Evolutionary conservation across 2,329 filamentous ascomycete species (phyloP).

Genomic region (Neoarthrinium moseri): DNA sequence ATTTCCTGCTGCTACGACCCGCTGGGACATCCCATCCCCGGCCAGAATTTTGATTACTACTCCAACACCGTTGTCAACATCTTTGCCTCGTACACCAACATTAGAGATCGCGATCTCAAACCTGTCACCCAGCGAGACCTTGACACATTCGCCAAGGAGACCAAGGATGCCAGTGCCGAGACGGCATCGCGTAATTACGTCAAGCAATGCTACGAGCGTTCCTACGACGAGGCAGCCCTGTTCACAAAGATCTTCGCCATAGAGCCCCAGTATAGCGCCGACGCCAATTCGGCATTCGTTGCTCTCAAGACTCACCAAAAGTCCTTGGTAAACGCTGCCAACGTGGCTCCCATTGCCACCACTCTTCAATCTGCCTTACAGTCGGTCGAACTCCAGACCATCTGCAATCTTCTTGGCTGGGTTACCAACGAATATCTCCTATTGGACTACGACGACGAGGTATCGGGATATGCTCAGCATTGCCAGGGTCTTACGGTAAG

Average conservation of each 20-base stretch:
- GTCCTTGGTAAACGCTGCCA: constrained; percentile 51
- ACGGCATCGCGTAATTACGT: constrained; percentile 57
- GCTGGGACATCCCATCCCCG: constrained; percentile 43
- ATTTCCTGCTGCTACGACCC: constrained; percentile 51
- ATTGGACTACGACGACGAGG: constrained; percentile 55
- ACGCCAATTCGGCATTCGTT: constrained; percentile 49
- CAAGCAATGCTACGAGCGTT: constrained; percentile 59
- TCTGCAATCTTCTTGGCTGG: constrained; percentile 58
- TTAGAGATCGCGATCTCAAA: constrained; percentile 53
- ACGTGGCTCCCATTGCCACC: constrained; percentile 50
- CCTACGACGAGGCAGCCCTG: constrained; percentile 52
- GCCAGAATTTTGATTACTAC: constrained; percentile 50
- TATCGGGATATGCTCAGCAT: constrained; percentile 49
- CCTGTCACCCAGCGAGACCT: constrained; percentile 52
- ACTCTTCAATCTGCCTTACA: constrained; percentile 50
- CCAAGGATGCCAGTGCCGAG: constrained; percentile 48
- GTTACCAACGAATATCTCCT: constrained; percentile 57
- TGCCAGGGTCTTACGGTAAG: constrained; percentile 56
- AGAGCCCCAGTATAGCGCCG: constrained; percentile 51
- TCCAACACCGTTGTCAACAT: constrained; percentile 53
- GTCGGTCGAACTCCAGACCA: constrained; percentile 43
- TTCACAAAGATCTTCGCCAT: constrained; percentile 56
- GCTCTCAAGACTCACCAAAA: constrained; percentile 49
- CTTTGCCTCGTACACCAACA: constrained; percentile 51
- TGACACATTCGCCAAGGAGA: constrained; percentile 52